Evolutionary conservation across 2,329 filamentous ascomycete species (phyloP), one percentile per base, ranked within the genome.

Genomic region (Triangularia verruculosa): DNA sequence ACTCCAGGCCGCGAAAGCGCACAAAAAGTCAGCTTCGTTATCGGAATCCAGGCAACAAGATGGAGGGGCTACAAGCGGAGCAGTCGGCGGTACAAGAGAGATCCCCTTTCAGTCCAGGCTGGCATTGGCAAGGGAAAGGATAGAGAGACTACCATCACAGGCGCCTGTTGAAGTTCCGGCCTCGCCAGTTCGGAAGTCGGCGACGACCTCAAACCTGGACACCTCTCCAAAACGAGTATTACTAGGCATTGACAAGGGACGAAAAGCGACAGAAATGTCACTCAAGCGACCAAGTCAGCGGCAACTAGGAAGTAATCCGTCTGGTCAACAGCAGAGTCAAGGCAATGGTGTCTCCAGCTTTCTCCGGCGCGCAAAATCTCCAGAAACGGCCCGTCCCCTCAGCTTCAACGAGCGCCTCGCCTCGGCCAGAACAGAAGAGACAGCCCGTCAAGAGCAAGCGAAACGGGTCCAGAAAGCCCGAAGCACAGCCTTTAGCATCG

Each of bases 381-480:
- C 77, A 68, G 68, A 76, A 47, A 15, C 63, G n/a, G 17, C 65
- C 11, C 77, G 80, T 20, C 79, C 83, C 3, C 71, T 80, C 62
- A 86, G 86, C 61, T 99, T 98, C 76, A 97, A 91, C 72, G 93
- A 98, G 75, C 84, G 93, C 55, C 85, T 99, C 65, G 89, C 91
- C 1, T 87, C 91, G 57, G 89, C 87, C 39, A 86, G 87, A 67
- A 78, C 74, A 1, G 80, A 87, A 51, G 87, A 89, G 64, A 74
- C 73, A 1, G 77, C 76, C 13, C 80, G 81, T 27, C 75, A 78
- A 39, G 82, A 87, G 64, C 80, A 78, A 55, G 79, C 82, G 53
- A 77, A 82, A 59, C 79, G 81, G 64, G 82, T 88, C 34, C 79
- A 82, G 61, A 79, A 81, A 64, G 73, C 80, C 51, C 80, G 87